Conservation (phyloP, 495 filamentous ascomycete genomes). For the Talaromyces borbonicus region DNA sequence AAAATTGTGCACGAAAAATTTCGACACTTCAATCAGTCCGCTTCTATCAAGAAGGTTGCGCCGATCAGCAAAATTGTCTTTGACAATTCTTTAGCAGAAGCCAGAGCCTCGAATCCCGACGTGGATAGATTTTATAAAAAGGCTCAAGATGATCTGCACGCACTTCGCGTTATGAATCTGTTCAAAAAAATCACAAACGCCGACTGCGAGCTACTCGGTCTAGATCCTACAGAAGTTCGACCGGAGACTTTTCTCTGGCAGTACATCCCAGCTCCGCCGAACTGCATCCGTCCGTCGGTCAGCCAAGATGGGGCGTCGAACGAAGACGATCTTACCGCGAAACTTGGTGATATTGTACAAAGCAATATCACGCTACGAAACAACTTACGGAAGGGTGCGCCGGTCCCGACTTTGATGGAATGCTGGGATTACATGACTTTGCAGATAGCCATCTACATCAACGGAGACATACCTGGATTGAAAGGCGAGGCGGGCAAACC, state of each 20-base stretch:
- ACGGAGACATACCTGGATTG: slow-evolving; percentile 89
- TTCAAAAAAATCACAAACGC: slow-evolving; percentile 76
- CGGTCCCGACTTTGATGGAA: slow-evolving; percentile 86
- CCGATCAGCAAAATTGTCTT: slow-evolving; percentile 73
- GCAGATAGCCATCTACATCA: slow-evolving; percentile 94
- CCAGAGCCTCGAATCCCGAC: slow-evolving; percentile 61
- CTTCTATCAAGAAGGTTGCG: slow-evolving; percentile 68
- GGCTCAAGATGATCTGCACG: slow-evolving; percentile 89
- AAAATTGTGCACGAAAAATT: slow-evolving; percentile 95
- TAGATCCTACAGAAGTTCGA: slow-evolving; percentile 76
- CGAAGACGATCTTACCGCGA: slow-evolving; percentile 93
- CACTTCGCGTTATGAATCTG: slow-evolving; percentile 75
- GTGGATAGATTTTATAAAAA: slow-evolving; percentile 85
- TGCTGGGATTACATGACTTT: slow-evolving; percentile 96
- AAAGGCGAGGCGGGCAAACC: slow-evolving; percentile 64
- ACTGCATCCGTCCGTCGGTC: slow-evolving; percentile 89
- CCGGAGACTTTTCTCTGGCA: slow-evolving; percentile 99
- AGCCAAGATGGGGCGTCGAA: slow-evolving; percentile 83
- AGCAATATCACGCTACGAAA: slow-evolving; percentile 75
- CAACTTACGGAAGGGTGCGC: slow-evolving; percentile 68
- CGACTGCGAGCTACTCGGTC: slow-evolving; percentile 84
- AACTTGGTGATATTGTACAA: slow-evolving; percentile 86
- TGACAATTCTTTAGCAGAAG: slow-evolving; percentile 71
- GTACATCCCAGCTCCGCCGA: slow-evolving; percentile 84
- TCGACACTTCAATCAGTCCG: slow-evolving; percentile 73